Conservation (phyloP, 202 grass and related monocot genomes). For the Elaeis oleifera region DNA sequence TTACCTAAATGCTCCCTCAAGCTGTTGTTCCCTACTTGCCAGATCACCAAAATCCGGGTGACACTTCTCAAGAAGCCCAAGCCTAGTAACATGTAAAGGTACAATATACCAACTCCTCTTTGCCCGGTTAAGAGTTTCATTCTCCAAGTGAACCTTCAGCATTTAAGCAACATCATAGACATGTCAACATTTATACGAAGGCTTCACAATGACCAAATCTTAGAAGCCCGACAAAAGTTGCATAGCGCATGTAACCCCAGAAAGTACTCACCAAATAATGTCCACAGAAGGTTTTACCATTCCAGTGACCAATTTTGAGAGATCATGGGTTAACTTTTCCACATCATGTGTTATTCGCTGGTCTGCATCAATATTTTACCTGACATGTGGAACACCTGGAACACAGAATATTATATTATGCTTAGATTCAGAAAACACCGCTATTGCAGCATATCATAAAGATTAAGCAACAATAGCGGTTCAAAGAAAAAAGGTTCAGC, state of each 20-base stretch:
- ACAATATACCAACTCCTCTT: conserved; percentile 95
- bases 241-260: conserved; percentile 4
- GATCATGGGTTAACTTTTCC: conserved; percentile 88
- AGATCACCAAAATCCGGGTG: conserved; percentile 86
- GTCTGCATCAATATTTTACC: conserved; percentile 86
- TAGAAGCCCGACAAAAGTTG: neutral
- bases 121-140: conserved; percentile 95
- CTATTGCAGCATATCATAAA: neutral
- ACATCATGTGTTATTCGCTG: conserved; percentile 90
- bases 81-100: conserved; percentile 92
- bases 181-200: conserved; percentile 18
- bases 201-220: neutral
- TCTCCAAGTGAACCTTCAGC: conserved; percentile 96
- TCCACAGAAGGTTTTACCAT: conserved; percentile 96
- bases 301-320: conserved; percentile 91
- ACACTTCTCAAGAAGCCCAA: conserved; percentile 91
- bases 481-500: too few relatives aligned
- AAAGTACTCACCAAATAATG: conserved; percentile 80
- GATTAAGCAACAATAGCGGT: neutral
- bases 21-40: conserved; percentile 81
- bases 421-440: neutral
- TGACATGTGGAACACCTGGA: conserved; percentile 89
- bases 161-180: neutral
- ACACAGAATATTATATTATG: conserved; percentile 1
- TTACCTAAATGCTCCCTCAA: conserved; percentile 97